A percentile compares a stretch with the other conserved stretches of the same genome.
Evolutionary conservation across 306 rosid genomes (phyloP).

Genomic region (Prunus fruticosa): DNA sequence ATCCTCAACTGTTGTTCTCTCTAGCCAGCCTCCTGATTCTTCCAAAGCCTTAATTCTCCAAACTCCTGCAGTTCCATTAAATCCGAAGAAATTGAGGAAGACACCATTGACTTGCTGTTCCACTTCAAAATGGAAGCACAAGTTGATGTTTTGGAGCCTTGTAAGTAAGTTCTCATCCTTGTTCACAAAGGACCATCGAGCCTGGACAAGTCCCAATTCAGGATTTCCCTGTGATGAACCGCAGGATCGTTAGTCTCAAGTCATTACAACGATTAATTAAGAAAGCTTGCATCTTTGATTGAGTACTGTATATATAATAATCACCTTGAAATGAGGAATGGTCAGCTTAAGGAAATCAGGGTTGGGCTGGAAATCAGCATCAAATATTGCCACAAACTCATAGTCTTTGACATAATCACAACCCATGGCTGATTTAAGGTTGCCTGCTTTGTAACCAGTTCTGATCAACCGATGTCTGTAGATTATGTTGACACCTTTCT

Average conservation of each 20-base stretch:
- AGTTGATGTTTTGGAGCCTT: slow-evolving; percentile 88
- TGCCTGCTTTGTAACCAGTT: slow-evolving; percentile 97
- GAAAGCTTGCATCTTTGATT: not conserved
- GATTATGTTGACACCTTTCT: slow-evolving; percentile 79
- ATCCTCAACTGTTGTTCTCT: slow-evolving; percentile 96
- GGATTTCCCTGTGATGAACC: slow-evolving; percentile 72
- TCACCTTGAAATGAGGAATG: slow-evolving; percentile 87
- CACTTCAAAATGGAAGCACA: slow-evolving; percentile 99
- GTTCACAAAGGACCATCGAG: slow-evolving; percentile 94
- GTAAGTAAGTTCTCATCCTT: slow-evolving; percentile 92
- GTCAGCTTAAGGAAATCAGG: slow-evolving; percentile 87
- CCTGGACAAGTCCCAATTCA: slow-evolving; percentile 90
- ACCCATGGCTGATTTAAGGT: slow-evolving; percentile 93
- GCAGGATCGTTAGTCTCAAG: not conserved
- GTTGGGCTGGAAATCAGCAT: slow-evolving; percentile 94
- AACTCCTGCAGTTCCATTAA: slow-evolving; percentile 98
- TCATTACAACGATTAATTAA: not conserved
- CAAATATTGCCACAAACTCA: slow-evolving; percentile 88
- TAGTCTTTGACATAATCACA: slow-evolving; percentile 88
- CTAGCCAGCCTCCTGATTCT: slow-evolving; percentile 97
- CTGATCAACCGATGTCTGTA: slow-evolving; percentile 89
- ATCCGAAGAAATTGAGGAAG: slow-evolving; percentile 88
- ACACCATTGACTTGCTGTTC: slow-evolving; percentile 97
- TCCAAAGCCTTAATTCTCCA: slow-evolving; percentile 95
- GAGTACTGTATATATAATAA: not conserved